Evolutionary conservation across 805 yeast species (phyloP), one percentile per base, ranked within the genome.

Genomic region (Wickerhamomyces pijperi): DNA sequence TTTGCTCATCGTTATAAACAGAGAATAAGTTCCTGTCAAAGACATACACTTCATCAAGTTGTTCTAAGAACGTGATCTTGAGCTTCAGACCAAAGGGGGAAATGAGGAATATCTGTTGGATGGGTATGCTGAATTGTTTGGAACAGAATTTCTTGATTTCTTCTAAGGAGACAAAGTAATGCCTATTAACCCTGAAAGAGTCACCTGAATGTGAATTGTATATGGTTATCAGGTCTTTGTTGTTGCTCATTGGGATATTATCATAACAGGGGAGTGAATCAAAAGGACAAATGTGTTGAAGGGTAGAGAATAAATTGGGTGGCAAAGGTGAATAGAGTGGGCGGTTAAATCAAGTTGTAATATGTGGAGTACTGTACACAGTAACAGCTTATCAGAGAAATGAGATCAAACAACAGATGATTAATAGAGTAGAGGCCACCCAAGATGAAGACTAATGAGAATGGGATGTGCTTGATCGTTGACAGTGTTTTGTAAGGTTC

Each of bases 21-120:
- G 68, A 59, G 46, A 81, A 80, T 35, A 74, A 57, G 35, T 76
- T 65, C 53, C 79, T 72, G 54, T 82, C 86, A 56, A 68, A 81
- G 1, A 74, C 76, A 53, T 70, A 80, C 3, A 80, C 61, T 42
- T 77, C 82, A 38, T 61, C 63, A 23, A 70, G 54, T 66, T 63
- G 66, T 65, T 67, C 50, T 64, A 66, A 53, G 63, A 70, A 53
- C 19, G 47, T 39, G 8, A 46, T 39, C 41, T 72, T 76, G 45
- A 82, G 61, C 48, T 72, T 75, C 35, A 74, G 67, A 0, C 88
- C 88, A 53, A 71, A 77, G 1, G 86, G 74, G 3, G 86, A 68
- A 31, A 82, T 56, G 13, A 82, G 59, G 46, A 81, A 65, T 34
- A 69, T 47, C 38, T 67, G 65, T 19, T 56, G 61, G 1, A 46